phyloP scores from a whole-genome alignment of 352 stramenopile species.

The Phytopythium cucurbitacearum region DNA sequence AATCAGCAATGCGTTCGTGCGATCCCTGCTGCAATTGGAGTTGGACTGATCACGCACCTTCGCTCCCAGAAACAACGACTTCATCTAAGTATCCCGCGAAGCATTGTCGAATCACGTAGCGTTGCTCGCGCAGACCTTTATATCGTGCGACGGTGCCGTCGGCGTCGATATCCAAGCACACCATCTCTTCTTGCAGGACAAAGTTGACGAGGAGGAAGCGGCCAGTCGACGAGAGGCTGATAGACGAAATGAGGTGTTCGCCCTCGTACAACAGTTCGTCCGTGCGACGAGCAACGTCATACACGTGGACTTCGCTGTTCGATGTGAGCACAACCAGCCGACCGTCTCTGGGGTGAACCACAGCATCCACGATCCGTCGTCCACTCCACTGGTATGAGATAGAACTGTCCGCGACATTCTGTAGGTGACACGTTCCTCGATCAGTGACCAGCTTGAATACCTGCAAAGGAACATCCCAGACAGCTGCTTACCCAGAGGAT shows the following conservation, averaged over 20 bases:
- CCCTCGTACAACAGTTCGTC: constrained; percentile 51
- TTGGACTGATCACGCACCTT: constrained; percentile 36
- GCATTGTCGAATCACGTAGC: constrained; percentile 60
- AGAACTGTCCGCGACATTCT: constrained; percentile 50
- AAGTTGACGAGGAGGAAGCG: constrained; percentile 60
- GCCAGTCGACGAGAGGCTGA: constrained; percentile 38
- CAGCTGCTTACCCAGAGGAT: constrained; percentile 58
- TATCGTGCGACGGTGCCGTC: constrained; percentile 45
- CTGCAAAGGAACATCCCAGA: neutral
- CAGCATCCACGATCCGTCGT: constrained; percentile 53
- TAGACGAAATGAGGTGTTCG: constrained; percentile 50
- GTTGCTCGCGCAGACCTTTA: constrained; percentile 48
- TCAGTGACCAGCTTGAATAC: neutral
- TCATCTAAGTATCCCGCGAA: constrained; percentile 50
- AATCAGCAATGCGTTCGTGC: neutral
- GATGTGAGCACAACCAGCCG: constrained; percentile 58
- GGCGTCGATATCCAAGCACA: constrained; percentile 41
- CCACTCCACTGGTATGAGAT: constrained; percentile 69
- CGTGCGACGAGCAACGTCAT: constrained; percentile 53
- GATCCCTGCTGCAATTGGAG: neutral
- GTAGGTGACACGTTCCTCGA: neutral
- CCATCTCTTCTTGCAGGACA: constrained; percentile 56
- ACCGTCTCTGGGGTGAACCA: constrained; percentile 45
- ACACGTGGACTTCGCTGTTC: constrained; percentile 50
- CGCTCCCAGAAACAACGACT: constrained; percentile 57